A percentile compares a stretch with the other conserved stretches of the same genome.
Conservation (phyloP, 2,329 filamentous ascomycete species). For the Ascochyta pisi region DNA sequence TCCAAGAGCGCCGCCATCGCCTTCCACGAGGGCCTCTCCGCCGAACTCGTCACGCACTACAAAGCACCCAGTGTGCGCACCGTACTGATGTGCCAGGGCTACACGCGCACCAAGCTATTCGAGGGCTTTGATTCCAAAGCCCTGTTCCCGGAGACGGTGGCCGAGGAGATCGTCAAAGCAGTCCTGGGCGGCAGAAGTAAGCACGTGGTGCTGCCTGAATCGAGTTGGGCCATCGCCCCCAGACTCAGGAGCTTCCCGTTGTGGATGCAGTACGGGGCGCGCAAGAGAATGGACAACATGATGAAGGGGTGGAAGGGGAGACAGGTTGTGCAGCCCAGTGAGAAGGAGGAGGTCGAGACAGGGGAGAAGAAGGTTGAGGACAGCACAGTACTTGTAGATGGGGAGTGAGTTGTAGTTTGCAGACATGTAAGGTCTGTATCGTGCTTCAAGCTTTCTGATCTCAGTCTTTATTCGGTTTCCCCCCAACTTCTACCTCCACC, state of each 20-base stretch:
- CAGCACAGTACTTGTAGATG: constrained; percentile 36
- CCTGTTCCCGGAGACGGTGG: constrained; percentile 68
- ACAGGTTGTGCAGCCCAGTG: constrained; percentile 48
- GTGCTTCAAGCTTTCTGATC: background rate
- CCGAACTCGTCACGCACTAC: constrained; percentile 60
- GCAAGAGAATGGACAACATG: constrained; percentile 50
- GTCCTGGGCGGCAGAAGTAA: constrained; percentile 65
- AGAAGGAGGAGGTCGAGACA: constrained; percentile 29
- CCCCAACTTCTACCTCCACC: too few species aligned
- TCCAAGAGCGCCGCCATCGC: constrained; percentile 71
- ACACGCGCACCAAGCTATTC: constrained; percentile 68
- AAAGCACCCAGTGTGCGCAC: constrained; percentile 69
- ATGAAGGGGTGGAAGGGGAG: constrained; percentile 48
- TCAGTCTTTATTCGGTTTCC: too few species aligned
- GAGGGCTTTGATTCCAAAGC: constrained; percentile 61
- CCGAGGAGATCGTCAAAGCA: constrained; percentile 67
- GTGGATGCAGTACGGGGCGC: constrained; percentile 66
- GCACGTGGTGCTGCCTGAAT: constrained; percentile 63
- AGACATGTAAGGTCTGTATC: too few species aligned
- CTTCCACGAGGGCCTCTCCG: constrained; percentile 69
- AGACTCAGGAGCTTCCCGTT: constrained; percentile 61
- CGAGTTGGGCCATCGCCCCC: constrained; percentile 41
- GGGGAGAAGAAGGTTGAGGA: constrained; percentile 32
- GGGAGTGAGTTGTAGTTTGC: background rate
- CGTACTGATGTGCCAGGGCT: constrained; percentile 69